Evolutionary conservation across 768 basidiomycete species (phyloP), one percentile per base, ranked within the genome.

Genomic region (Tulasnella sp.): DNA sequence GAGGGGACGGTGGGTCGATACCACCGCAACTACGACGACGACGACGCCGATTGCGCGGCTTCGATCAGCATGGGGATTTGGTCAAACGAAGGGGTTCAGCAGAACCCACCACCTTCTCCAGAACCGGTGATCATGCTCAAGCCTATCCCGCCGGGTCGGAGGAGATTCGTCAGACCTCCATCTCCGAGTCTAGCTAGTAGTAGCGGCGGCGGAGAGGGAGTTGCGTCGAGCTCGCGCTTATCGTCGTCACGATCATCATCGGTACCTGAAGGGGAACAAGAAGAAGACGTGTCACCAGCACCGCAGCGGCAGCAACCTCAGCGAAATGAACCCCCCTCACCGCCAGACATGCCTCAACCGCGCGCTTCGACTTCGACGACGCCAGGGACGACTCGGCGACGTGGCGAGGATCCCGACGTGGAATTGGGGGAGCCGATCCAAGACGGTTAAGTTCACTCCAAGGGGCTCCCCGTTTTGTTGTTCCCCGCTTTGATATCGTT

Each of bases 31-130:
- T n/a, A n/a, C n/a, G 14, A 36, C 4, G 18, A 36, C 31, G 62
- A 68, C 62, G 34, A 68, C 62, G 62, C 18, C 31, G 62, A 68
- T 27, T 27, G 34, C 62, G 62, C 31, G 4, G 62, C 34, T 27
- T 68, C 62, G 62, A 68, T 68, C 16, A 68, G 62, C 62, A 68
- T 68, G 62, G 62, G 62, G 24, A 27, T 68, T 68, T 68, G 62
- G 62, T 68, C 62, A 5, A 68, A 68, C 31, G 62, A 68, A 19
- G 62, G 36, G 31, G 62, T 68, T 4, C 62, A 68, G 7, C 27
- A 27, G 62, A 36, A 68, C 36, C 12, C 31, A 19, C n/a, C 62
- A 14, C 31, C 62, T 10, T 31, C 62, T 4, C 62, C 62, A 7
- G 12, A 10, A 12, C 62, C 62, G 62, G 62, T 68, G 31, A 68